A percentile compares a stretch with the other conserved stretches of the same genome.
Conservation (phyloP, 2,329 filamentous ascomycete species). For the Diplodia intermedia region DNA sequence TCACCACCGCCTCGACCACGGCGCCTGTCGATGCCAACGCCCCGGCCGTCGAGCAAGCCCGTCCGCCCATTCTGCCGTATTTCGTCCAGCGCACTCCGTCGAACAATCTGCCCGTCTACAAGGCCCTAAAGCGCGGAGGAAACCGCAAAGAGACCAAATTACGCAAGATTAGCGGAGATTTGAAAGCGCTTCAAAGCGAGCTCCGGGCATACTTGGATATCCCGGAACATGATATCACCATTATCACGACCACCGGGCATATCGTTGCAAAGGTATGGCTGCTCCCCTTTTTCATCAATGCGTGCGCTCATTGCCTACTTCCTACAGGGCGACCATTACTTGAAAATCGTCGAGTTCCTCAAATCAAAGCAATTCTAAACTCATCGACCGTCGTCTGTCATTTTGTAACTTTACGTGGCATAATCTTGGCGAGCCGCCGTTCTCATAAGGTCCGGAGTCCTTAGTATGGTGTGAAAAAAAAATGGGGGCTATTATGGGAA, state of each 20-base stretch:
- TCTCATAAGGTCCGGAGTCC: constrained; percentile 22
- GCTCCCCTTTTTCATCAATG: neutral
- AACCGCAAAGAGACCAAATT: constrained; percentile 77
- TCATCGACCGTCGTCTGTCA: too few relatives aligned
- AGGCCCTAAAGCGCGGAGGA: constrained; percentile 74
- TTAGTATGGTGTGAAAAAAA: neutral
- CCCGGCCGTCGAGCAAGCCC: constrained; percentile 42
- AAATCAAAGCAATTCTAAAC: constrained; percentile 45
- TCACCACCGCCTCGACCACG: constrained; percentile 41
- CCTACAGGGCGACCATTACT: constrained; percentile 41
- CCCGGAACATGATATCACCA: constrained; percentile 59
- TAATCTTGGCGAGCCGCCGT: constrained; percentile 3
- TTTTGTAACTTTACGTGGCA: neutral
- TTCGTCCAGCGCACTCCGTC: constrained; percentile 74
- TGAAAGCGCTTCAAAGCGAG: constrained; percentile 67
- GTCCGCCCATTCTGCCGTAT: constrained; percentile 63
- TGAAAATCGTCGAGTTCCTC: constrained; percentile 45
- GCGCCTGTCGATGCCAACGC: constrained; percentile 47
- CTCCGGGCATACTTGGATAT: constrained; percentile 66
- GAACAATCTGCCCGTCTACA: constrained; percentile 79
- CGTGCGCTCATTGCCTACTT: constrained; percentile 8
- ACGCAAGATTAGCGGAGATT: constrained; percentile 80
- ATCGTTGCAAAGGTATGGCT: constrained; percentile 55
- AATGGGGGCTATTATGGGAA: neutral
- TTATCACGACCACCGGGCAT: constrained; percentile 72